Percentiles rank a stretch among this genome's conserved stretches.
These are phyloP conservation scores for Phytophthora brassicae DNA, from an alignment of 352 stramenopile species.

Conservation along the genomic window DNA sequence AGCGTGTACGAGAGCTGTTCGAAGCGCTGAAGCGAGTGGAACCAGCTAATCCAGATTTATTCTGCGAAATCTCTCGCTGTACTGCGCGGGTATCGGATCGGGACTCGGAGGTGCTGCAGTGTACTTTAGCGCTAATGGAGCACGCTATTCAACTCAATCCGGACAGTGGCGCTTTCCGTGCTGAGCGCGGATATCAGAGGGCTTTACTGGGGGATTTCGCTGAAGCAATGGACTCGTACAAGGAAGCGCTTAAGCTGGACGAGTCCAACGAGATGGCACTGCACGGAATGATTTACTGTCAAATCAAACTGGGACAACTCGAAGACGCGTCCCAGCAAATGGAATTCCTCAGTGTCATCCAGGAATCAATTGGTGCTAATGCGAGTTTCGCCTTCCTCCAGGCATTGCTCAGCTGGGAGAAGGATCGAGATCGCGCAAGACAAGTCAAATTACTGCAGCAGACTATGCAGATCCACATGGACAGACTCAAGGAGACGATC, in stretches of 20 bases:
- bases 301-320: constrained; percentile 86
- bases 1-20: constrained; percentile 61
- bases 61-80: constrained; percentile 60
- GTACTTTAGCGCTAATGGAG: constrained; percentile 68
- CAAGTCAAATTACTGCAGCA: constrained; percentile 78
- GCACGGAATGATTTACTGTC: constrained; percentile 91
- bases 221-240: constrained; percentile 85
- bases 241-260: constrained; percentile 84
- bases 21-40: constrained; percentile 74
- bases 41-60: constrained; percentile 69
- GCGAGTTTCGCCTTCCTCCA: constrained; percentile 85
- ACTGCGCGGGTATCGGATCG: constrained; percentile 66
- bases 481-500: constrained; percentile 68
- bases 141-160: constrained; percentile 65
- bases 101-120: constrained; percentile 69
- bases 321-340: constrained; percentile 92
- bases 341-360: constrained; percentile 91
- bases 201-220: constrained; percentile 70
- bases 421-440: constrained; percentile 61
- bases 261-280: constrained; percentile 89
- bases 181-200: constrained; percentile 82
- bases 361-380: constrained; percentile 83
- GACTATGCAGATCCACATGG: constrained; percentile 83
- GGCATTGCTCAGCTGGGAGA: constrained; percentile 82
- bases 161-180: constrained; percentile 61